Conservation (phyloP, 2,329 filamentous ascomycete genomes). For the Hymenoscyphus albidus region DNA sequence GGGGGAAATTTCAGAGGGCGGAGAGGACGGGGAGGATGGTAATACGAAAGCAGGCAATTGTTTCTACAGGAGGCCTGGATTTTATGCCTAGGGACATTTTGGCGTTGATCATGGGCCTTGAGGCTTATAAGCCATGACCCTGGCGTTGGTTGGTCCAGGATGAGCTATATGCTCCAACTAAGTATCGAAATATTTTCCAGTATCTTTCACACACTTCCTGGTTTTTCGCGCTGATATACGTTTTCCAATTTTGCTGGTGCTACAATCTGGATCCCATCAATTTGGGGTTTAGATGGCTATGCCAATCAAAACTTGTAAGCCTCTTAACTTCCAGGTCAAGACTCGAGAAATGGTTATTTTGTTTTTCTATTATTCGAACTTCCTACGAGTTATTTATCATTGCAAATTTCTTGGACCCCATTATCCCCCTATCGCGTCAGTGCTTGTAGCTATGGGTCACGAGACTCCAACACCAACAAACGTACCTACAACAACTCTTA, state of each 20-base stretch:
- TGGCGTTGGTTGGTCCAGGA: constrained; percentile 1
- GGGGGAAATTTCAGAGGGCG: constrained; percentile 33
- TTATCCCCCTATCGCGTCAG: no score
- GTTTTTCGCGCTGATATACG: neutral
- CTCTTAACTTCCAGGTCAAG: no score
- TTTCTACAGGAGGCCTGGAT: neutral
- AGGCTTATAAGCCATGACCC: neutral
- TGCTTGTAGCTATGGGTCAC: no score
- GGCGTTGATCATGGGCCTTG: neutral
- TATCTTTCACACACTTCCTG: neutral
- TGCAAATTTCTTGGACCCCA: no score
- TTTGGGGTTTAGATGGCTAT: no score
- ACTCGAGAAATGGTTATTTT: no score
- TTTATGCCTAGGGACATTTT: neutral
- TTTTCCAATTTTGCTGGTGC: neutral
- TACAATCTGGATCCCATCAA: neutral
- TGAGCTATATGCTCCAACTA: neutral
- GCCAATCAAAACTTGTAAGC: no score
- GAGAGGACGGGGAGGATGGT: constrained; percentile 26
- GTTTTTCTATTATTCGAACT: no score
- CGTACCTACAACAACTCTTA: no score
- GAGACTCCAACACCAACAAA: no score
- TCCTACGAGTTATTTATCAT: no score
- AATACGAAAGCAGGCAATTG: neutral
- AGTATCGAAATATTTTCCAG: neutral